Conservation (phyloP, 192 early-diverging fungal species). For the Coemansia sp. region DNA sequence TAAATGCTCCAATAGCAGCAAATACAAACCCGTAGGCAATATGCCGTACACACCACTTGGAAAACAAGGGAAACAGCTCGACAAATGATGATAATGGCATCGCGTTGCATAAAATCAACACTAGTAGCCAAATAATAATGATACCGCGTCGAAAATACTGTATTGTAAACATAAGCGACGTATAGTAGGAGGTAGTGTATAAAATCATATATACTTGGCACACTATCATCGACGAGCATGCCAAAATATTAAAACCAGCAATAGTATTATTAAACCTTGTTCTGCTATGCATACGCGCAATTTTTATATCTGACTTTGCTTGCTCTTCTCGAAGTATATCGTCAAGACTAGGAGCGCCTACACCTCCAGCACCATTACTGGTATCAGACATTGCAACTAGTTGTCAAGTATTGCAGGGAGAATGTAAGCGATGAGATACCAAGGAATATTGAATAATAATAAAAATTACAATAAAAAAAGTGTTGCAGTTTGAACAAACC, state of each 20-base stretch:
- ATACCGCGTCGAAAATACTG: not conserved
- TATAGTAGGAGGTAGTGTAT: not conserved
- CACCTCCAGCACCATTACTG: too few relatives aligned
- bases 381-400: not conserved
- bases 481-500: not conserved
- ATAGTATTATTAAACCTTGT: not conserved
- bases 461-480: not conserved
- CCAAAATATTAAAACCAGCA: not conserved
- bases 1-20: not conserved
- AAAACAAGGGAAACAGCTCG: not conserved
- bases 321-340: not conserved
- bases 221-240: not conserved
- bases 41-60: not conserved
- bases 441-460: too few relatives aligned
- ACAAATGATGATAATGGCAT: not conserved
- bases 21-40: not conserved
- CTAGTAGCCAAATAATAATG: not conserved
- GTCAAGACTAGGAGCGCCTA: not conserved
- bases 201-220: not conserved
- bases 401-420: not conserved
- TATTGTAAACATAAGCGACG: not conserved
- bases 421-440: not conserved
- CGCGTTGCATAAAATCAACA: not conserved
- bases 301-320: not conserved
- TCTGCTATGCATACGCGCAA: not conserved